A percentile compares a stretch with the other conserved stretches of the same genome.
phyloP scores from a whole-genome alignment of 2,329 filamentous ascomycete genomes.

The Aspergillus tanneri region DNA sequence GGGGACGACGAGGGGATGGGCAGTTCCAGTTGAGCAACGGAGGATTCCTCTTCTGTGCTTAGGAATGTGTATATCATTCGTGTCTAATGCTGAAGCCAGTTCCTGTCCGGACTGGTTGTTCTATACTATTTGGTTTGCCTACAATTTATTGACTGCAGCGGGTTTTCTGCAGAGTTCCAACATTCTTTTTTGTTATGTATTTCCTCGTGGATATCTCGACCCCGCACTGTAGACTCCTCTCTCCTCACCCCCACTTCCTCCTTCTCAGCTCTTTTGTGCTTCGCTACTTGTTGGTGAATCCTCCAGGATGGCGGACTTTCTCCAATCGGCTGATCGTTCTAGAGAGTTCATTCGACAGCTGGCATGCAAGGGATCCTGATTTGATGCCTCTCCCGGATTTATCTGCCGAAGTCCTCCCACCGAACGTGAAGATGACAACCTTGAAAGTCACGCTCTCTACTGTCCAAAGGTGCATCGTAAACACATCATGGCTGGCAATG shows the following conservation, averaged over 20 bases:
- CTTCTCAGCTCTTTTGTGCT: background rate
- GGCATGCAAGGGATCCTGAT: background rate
- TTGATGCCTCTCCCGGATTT: background rate
- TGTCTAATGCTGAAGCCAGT: too few relatives aligned
- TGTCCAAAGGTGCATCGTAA: too few relatives aligned
- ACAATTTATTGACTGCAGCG: conserved; percentile 10
- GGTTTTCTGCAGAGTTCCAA: conserved; percentile 15
- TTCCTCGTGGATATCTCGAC: too few relatives aligned
- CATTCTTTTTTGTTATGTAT: background rate
- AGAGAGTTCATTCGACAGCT: background rate
- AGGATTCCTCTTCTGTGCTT: too few relatives aligned
- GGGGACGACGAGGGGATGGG: conserved; percentile 59
- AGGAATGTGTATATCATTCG: too few relatives aligned
- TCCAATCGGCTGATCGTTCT: background rate
- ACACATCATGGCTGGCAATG: conserved; percentile 25
- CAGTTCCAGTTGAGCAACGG: conserved; percentile 25
- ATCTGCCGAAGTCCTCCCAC: background rate
- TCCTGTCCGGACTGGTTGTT: conserved; percentile 18
- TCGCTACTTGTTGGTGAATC: background rate
- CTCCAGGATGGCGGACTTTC: background rate
- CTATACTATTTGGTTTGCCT: background rate
- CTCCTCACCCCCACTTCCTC: background rate
- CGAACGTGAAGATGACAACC: too few relatives aligned
- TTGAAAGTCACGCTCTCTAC: too few relatives aligned
- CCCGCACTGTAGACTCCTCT: background rate